phyloP scores from a whole-genome alignment of 2,329 filamentous ascomycete genomes.

The Diaporthe sp. region DNA sequence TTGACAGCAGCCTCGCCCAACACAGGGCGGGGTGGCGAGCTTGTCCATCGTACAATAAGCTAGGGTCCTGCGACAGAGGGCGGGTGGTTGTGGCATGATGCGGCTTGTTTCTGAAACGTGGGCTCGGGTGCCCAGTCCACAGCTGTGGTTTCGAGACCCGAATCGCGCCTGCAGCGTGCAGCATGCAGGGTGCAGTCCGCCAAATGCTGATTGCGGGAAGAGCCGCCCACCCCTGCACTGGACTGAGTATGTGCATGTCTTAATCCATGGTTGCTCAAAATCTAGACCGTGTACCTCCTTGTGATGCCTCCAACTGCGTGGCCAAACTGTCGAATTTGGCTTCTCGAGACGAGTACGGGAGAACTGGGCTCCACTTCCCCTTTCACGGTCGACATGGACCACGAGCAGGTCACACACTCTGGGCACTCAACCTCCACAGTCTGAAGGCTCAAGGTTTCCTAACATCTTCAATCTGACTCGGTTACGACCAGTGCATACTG shows the following conservation, averaged over 20 bases:
- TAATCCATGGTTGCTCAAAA: not conserved
- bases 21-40: not conserved
- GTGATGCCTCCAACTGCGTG: not conserved
- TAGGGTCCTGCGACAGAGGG: slow-evolving; percentile 35
- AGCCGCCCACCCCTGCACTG: slow-evolving; percentile 8
- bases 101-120: slow-evolving; percentile 18
- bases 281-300: not conserved
- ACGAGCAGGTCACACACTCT: not conserved
- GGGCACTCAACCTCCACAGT: not conserved
- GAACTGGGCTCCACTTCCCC: not conserved
- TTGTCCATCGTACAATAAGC: slow-evolving; percentile 28
- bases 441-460: not conserved
- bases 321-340: not conserved
- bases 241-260: not conserved
- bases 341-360: not conserved
- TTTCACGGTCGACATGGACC: not conserved
- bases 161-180: not conserved
- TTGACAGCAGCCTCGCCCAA: slow-evolving; percentile 12
- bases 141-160: slow-evolving; percentile 17
- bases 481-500: not conserved
- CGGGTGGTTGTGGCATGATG: slow-evolving; percentile 13
- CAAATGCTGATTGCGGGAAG: not conserved
- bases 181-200: not conserved
- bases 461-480: not conserved
- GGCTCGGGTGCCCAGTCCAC: slow-evolving; percentile 8